Conservation (phyloP, 106 monocot species). For the Chionographis japonica region DNA sequence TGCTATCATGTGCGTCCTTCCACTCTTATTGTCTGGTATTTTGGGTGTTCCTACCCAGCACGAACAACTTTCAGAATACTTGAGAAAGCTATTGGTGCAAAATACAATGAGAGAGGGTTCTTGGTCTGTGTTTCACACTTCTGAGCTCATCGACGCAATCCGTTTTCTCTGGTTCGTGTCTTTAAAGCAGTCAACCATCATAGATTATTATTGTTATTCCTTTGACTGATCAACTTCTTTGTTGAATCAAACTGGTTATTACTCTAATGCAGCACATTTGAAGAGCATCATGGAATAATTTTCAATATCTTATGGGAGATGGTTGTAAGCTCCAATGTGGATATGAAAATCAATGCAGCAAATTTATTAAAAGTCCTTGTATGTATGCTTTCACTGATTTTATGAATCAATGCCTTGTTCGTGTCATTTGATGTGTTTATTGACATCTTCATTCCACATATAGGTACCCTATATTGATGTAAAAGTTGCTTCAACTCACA, state of each 20-base stretch:
- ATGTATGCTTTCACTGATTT: slow-evolving; percentile 17
- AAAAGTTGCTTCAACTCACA: slow-evolving; percentile 90
- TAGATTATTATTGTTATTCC: neutral
- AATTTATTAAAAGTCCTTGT: slow-evolving; percentile 86
- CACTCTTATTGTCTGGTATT: slow-evolving; percentile 79
- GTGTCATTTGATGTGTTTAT: neutral
- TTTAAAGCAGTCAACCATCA: neutral
- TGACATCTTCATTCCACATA: neutral
- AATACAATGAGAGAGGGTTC: slow-evolving; percentile 47
- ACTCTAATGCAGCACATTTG: slow-evolving; percentile 61
- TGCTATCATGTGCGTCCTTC: slow-evolving; percentile 82
- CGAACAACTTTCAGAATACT: slow-evolving; percentile 61
- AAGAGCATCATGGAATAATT: slow-evolving; percentile 77
- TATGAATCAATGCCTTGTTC: neutral
- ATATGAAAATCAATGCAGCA: slow-evolving; percentile 81
- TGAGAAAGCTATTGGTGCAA: slow-evolving; percentile 76
- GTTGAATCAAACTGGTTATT: neutral
- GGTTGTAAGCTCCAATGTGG: slow-evolving; percentile 81
- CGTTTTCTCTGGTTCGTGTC: slow-evolving; percentile 85
- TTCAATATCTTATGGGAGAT: slow-evolving; percentile 96
- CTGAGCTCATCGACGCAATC: slow-evolving; percentile 73
- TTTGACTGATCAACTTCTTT: neutral
- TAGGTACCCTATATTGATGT: slow-evolving; percentile 88
- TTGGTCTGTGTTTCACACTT: slow-evolving; percentile 37
- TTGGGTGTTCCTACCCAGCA: slow-evolving; percentile 52